These are phyloP conservation scores for Blastocystis sp. DNA, from an alignment of 352 stramenopile genomes.

Conservation along the genomic window DNA sequence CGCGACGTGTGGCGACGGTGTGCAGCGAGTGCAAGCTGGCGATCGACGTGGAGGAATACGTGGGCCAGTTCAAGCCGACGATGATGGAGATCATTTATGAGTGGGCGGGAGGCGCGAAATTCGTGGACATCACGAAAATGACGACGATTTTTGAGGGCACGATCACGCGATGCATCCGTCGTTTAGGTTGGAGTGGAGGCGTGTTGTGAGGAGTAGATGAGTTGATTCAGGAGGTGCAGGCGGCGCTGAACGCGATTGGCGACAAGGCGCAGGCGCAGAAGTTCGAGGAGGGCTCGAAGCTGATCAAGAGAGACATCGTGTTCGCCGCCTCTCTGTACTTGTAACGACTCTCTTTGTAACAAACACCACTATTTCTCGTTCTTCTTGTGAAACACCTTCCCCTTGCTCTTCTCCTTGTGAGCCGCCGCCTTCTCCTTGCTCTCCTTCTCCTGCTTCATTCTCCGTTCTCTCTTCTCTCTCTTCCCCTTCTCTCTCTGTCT, in stretches of 20 bases:
- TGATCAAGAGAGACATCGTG: slow-evolving; percentile 98
- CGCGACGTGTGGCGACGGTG: slow-evolving; percentile 87
- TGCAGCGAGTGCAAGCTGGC: slow-evolving; percentile 89
- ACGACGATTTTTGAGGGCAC: slow-evolving; percentile 96
- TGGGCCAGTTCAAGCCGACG: slow-evolving; percentile 93
- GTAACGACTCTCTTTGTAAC: slow-evolving; percentile 77
- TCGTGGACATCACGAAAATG: slow-evolving; percentile 97
- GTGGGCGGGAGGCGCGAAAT: slow-evolving; percentile 96
- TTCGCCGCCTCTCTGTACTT: slow-evolving; percentile 98
- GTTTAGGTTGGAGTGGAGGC: slow-evolving; percentile 78
- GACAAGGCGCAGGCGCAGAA: slow-evolving; percentile 94
- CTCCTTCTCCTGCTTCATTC: slow-evolving; percentile 53
- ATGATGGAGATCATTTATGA: slow-evolving; percentile 87
- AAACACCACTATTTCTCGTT: neutral
- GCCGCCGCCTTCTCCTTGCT: neutral
- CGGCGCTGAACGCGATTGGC: slow-evolving; percentile 93
- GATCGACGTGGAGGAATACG: slow-evolving; percentile 95
- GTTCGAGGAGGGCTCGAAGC: slow-evolving; percentile 93
- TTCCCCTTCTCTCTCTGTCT: slow-evolving; percentile 24
- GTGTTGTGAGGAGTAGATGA: slow-evolving; percentile 82
- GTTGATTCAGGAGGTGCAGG: slow-evolving; percentile 92
- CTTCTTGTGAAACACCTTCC: neutral
- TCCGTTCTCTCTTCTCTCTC: slow-evolving; percentile 72
- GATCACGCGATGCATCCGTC: slow-evolving; percentile 94
- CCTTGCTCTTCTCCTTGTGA: slow-evolving; percentile 34